Percentiles rank a stretch among this genome's conserved stretches.
Conservation (phyloP, 2,329 filamentous ascomycete species). For the Chrysoporthe cubensis region DNA sequence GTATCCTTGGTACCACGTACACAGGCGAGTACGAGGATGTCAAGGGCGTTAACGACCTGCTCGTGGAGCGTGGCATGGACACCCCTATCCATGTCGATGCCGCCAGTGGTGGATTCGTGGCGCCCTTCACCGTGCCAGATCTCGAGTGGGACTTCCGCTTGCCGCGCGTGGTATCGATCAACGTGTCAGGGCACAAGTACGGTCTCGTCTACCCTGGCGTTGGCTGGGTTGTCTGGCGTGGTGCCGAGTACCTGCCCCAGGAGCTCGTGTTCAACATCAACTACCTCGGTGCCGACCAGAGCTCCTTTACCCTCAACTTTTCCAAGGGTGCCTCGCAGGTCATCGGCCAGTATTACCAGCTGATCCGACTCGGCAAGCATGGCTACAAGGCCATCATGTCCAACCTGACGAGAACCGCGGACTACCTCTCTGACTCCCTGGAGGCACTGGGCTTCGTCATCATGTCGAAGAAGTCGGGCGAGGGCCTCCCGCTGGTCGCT, state of each 20-base stretch:
- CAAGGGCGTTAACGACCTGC: conserved; percentile 86
- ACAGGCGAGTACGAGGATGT: conserved; percentile 96
- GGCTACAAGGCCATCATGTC: conserved; percentile 93
- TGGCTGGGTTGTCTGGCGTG: conserved; percentile 91
- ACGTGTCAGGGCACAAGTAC: conserved; percentile 86
- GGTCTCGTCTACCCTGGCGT: conserved; percentile 78
- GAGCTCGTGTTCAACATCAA: conserved; percentile 99
- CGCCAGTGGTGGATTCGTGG: conserved; percentile 55
- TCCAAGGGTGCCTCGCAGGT: conserved; percentile 93
- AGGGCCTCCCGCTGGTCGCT: conserved; percentile 85
- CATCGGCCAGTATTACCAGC: conserved; percentile 96
- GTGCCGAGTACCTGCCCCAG: conserved; percentile 79
- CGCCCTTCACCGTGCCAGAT: conserved; percentile 79
- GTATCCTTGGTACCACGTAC: conserved; percentile 89
- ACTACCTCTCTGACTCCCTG: conserved; percentile 80
- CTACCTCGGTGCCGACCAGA: conserved; percentile 93
- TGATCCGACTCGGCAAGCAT: conserved; percentile 91
- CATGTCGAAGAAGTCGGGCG: conserved; percentile 78
- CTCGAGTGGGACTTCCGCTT: conserved; percentile 92
- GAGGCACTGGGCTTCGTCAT: conserved; percentile 80
- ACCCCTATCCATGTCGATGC: conserved; percentile 63
- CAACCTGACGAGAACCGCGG: conserved; percentile 86
- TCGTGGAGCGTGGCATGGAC: conserved; percentile 75
- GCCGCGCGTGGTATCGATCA: conserved; percentile 88
- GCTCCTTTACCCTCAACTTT: conserved; percentile 97